Base-by-base conservation (phyloP, 2,329 filamentous ascomycete genomes). In the Clonostachys rosea region DNA sequence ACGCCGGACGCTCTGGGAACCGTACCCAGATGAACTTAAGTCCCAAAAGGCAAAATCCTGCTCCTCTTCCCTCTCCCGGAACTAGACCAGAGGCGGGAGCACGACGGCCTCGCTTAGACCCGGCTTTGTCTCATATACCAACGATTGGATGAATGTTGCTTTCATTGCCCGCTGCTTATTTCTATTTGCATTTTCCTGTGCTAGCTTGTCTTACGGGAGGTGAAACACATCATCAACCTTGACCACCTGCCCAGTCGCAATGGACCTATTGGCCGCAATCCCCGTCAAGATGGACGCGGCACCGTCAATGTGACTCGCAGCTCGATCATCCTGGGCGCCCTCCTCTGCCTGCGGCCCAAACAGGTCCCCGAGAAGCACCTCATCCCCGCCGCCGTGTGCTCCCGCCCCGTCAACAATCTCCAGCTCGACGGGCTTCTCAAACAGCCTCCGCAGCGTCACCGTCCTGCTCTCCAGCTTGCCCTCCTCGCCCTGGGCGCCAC, bases 311-410 rank as follows among this genome's bases (percentile, higher is more conserved):
- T 83, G 78, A 48, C 73, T 79, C 3, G 79, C 80, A 1, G 78
- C 78, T 2, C 79, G 66, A 62, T 75, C 66, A 55, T 83, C 78
- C 11, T 71, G 67, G 2, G 71, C 69, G 0, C 24, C 41, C 9
- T 34, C 43, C 36, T 35, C 14, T n/a, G 40, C 45, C 36, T n/a
- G 14, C 5, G 69, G 66, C 51, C 73, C 71, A 55, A 84, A 82
- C 11, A 84, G 47, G 52, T 84, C 79, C 34, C 75, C 71, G 34
- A 84, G 55, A 45, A 84, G 52, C 1, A 81, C 73, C 1, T 71
- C 70, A 52, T 84, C 81, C 1, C 81, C 80, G 4, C 81, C 81
- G 2, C 81, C 81, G 48, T 84, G 81, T 0, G 78, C 79, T 0
- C 81, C 81, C 3, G 68, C 61, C 9, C 73, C 72, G 5, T 74